Conservation (phyloP, 192 early-diverging fungal genomes). For the Coemansia sp. region DNA sequence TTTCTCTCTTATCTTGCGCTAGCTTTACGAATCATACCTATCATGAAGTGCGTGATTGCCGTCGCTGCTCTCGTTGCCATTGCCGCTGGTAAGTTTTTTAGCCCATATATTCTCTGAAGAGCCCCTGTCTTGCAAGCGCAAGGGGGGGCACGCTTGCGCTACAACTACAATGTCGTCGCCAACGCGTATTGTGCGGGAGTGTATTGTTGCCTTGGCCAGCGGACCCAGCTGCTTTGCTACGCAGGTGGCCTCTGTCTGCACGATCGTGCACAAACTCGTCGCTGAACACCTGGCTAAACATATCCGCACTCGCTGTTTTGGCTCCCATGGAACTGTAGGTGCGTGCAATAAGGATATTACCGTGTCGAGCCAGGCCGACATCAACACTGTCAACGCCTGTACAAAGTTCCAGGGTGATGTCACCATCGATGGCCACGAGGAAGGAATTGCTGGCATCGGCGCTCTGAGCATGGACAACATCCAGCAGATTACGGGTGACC, state of each 20-base stretch:
- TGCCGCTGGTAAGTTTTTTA: conserved; percentile 40
- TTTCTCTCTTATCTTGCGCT: neutral
- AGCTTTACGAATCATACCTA: conserved; percentile 18
- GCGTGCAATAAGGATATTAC: conserved; percentile 48
- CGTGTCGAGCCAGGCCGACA: conserved; percentile 42
- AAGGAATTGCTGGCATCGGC: conserved; percentile 15
- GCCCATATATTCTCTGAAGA: neutral
- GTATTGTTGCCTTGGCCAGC: neutral
- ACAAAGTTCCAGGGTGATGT: conserved; percentile 42
- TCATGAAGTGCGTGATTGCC: conserved; percentile 49
- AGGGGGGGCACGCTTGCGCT: neutral
- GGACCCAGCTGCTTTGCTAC: neutral
- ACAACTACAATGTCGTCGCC: neutral
- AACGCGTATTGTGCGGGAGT: neutral
- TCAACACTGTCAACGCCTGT: conserved; percentile 49
- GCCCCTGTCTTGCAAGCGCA: neutral
- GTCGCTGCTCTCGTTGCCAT: conserved; percentile 39
- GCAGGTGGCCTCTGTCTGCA: neutral
- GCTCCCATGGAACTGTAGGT: conserved; percentile 14
- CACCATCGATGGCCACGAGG: conserved; percentile 33
- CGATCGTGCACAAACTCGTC: neutral
- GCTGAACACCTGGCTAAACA: neutral
- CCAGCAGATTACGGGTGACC: conserved; percentile 47
- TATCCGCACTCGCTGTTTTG: neutral
- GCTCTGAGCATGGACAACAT: conserved; percentile 44